These are phyloP conservation scores for Coemansia sp. DNA, from an alignment of 192 early-diverging fungal genomes.

Conservation along the genomic window DNA sequence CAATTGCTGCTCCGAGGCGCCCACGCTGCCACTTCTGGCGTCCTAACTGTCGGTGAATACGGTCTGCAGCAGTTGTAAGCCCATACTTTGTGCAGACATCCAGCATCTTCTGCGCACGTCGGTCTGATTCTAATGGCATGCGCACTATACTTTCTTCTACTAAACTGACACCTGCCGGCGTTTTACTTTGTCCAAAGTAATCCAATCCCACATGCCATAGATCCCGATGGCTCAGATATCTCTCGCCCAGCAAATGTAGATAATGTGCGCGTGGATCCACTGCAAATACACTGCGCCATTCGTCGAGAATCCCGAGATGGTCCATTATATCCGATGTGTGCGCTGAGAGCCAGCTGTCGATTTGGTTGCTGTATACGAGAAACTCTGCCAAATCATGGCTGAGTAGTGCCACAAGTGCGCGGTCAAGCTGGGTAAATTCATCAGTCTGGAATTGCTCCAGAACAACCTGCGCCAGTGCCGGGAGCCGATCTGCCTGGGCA, in stretches of 20 bases:
- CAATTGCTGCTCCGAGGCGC: constrained; percentile 60
- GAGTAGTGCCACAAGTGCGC: constrained; percentile 40
- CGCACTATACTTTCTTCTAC: constrained; percentile 45
- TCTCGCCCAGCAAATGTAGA: constrained; percentile 31
- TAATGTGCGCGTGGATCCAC: constrained; percentile 46
- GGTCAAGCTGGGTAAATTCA: constrained; percentile 36
- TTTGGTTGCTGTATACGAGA: constrained; percentile 43
- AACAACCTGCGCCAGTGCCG: constrained; percentile 10
- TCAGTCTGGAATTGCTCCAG: constrained; percentile 31
- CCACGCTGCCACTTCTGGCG: constrained; percentile 57
- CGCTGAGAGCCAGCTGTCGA: constrained; percentile 62
- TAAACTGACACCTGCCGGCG: not conserved
- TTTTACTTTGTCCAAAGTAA: constrained; percentile 45
- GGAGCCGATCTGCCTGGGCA: constrained; percentile 32
- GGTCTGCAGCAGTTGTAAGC: constrained; percentile 28
- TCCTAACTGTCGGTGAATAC: constrained; percentile 53
- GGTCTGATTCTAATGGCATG: constrained; percentile 56
- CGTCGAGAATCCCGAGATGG: constrained; percentile 55
- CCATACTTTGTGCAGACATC: constrained; percentile 49
- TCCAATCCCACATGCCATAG: constrained; percentile 58
- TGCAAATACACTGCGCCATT: constrained; percentile 30
- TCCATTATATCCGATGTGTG: constrained; percentile 62
- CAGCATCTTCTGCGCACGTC: constrained; percentile 57
- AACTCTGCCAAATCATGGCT: constrained; percentile 51
- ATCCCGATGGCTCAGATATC: constrained; percentile 34